Base-by-base conservation (phyloP, 345 rosid genomes). In the Orychophragmus violaceus region DNA sequence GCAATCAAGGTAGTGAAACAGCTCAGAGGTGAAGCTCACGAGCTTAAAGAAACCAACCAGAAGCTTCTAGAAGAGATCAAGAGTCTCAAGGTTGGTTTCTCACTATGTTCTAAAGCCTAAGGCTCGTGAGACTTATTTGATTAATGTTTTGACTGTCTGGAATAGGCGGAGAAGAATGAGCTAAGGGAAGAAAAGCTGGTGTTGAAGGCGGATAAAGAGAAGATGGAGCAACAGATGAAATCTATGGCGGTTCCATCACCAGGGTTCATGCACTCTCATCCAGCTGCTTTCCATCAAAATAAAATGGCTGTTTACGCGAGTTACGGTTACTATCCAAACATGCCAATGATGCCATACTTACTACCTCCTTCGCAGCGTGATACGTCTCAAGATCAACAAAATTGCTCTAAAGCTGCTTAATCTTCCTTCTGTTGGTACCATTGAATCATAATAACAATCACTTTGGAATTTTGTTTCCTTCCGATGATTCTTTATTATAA, bases 141-240 rank as follows among this genome's bases (percentile, higher is more conserved):
- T 25, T 56, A 22, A 1, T n/a, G 19, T 52, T 63, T 13, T n/a
- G 16, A 33, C 41, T 45, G 24, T 45, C 9, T 56, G 6, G n/a
- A 66, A n/a, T 65, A 94, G 99, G 85, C 75, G 29, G 99, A 94
- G 84, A 90, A 94, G 78, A 85, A 81, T 59, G 96, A 94, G 62
- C 89, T 94, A 67, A 78, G 96, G 0, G 92, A 88, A 42, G 99
- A 94, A 73, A 90, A 94, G 69, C 84, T 85, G 30, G 67, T 77
- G 9, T 77, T 94, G 59, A 94, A 90, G 81, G 75, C 78, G 1
- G 87, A 88, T 52, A 94, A 90, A 65, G 95, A 88, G 74, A 94
- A 78, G 76, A 59, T 94, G 56, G 96, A 83, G 72, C 84, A 88
- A 70, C 87, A 83, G 79, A 18, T 90, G 84, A 87, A 88, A 70